Evolutionary conservation across 2,329 filamentous ascomycete genomes (phyloP).

Genomic region (Ascochyta clinopodiicola): DNA sequence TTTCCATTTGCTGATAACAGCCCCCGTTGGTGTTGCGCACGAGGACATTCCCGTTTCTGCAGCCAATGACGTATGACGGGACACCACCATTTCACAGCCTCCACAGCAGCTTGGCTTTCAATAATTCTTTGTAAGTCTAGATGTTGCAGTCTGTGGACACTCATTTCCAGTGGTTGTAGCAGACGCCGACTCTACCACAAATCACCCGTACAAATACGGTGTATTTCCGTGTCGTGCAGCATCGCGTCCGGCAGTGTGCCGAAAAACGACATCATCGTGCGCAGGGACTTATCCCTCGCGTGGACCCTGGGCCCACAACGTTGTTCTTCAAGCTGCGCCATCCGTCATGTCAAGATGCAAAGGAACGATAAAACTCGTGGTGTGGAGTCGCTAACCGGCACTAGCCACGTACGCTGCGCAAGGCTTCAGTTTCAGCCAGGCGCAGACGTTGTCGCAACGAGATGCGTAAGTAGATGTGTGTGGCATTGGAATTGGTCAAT

Average conservation of each 20-base stretch:
- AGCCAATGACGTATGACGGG: constrained; percentile 36
- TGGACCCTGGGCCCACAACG: constrained; percentile 24
- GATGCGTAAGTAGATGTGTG: background rate
- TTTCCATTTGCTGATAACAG: background rate
- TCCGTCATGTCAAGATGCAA: constrained; percentile 29
- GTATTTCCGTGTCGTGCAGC: constrained; percentile 10
- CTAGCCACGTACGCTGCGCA: constrained; percentile 29
- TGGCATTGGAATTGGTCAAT: background rate
- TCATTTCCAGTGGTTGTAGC: constrained; percentile 13
- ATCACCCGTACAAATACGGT: constrained; percentile 13
- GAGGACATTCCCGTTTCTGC: constrained; percentile 13
- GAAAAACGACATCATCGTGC: constrained; percentile 27
- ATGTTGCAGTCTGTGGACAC: constrained; percentile 8
- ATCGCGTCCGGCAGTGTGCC: constrained; percentile 4
- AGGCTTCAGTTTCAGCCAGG: constrained; percentile 15
- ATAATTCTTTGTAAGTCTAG: constrained; percentile 8
- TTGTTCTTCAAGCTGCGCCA: constrained; percentile 12
- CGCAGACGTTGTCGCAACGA: constrained; percentile 1
- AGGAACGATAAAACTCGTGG: constrained; percentile 15
- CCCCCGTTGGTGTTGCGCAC: constrained; percentile 19
- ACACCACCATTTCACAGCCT: constrained; percentile 20
- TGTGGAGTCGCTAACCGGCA: constrained; percentile 19
- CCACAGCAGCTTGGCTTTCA: constrained; percentile 11
- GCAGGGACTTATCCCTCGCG: constrained; percentile 21
- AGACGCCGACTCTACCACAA: constrained; percentile 7